These are phyloP conservation scores for Aspergillus oerlinghausenensis DNA, from an alignment of 2,329 filamentous ascomycete genomes.

Conservation along the genomic window DNA sequence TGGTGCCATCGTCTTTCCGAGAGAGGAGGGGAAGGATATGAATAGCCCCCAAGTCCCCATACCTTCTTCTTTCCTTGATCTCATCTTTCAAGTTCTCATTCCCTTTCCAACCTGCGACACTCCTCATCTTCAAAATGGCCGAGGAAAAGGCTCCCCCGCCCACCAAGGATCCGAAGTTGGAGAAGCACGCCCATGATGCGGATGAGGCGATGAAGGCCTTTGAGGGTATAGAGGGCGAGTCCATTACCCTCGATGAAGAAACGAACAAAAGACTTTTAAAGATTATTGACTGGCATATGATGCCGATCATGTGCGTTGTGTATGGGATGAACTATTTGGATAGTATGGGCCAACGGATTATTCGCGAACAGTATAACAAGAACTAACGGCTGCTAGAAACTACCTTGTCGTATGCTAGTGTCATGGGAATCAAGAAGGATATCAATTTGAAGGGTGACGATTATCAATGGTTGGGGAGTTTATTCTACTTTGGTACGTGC, in stretches of 20 bases:
- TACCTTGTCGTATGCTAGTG: slow-evolving; percentile 49
- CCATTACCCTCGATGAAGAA: slow-evolving; percentile 51
- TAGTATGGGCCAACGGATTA: slow-evolving; percentile 26
- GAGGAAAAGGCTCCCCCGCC: slow-evolving; percentile 37
- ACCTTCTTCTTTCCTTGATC: background rate
- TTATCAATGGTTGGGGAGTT: slow-evolving; percentile 50
- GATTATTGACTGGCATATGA: slow-evolving; percentile 59
- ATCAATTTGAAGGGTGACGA: slow-evolving; percentile 40
- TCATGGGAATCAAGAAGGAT: slow-evolving; percentile 51
- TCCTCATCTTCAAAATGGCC: slow-evolving; percentile 4
- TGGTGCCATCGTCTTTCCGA: background rate
- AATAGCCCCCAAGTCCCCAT: background rate
- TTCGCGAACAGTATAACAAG: background rate
- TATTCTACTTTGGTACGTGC: slow-evolving; percentile 47
- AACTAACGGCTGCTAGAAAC: slow-evolving; percentile 31
- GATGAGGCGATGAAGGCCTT: slow-evolving; percentile 59
- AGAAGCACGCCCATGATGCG: slow-evolving; percentile 54
- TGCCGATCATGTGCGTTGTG: slow-evolving; percentile 56
- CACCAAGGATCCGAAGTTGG: slow-evolving; percentile 31
- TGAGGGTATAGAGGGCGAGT: slow-evolving; percentile 44
- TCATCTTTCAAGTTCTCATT: background rate
- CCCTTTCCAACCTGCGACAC: background rate
- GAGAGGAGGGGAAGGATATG: background rate
- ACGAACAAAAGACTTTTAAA: slow-evolving; percentile 57
- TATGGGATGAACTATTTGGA: slow-evolving; percentile 58